These are phyloP conservation scores for Phytophthora meadii DNA, from an alignment of 352 stramenopile species.

Conservation along the genomic window DNA sequence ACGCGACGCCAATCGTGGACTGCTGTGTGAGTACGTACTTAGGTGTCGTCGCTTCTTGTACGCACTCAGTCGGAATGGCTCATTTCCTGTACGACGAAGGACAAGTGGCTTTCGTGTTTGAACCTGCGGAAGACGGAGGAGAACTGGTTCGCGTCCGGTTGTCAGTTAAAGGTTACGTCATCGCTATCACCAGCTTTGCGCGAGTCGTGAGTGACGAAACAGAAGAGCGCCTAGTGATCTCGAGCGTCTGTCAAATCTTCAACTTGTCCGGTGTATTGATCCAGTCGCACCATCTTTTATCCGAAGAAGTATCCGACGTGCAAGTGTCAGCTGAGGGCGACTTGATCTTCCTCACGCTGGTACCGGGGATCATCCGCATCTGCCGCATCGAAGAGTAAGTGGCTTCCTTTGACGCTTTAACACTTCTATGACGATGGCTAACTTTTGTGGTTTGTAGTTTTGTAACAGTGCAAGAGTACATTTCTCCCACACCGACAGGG, in stretches of 20 bases:
- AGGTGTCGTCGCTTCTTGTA: constrained; percentile 74
- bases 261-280: constrained; percentile 74
- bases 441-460: constrained; percentile 48
- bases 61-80: constrained; percentile 52
- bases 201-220: constrained; percentile 3
- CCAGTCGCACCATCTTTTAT: constrained; percentile 49
- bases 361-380: constrained; percentile 54
- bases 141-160: constrained; percentile 58
- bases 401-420: neutral
- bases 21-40: constrained; percentile 74
- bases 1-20: constrained; percentile 56
- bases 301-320: constrained; percentile 56
- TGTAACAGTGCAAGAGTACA: constrained; percentile 79
- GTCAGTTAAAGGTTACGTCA: constrained; percentile 68
- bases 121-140: constrained; percentile 32
- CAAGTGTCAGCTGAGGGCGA: constrained; percentile 76
- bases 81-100: constrained; percentile 82
- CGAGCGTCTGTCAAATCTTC: constrained; percentile 64
- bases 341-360: constrained; percentile 72
- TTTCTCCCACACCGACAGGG: constrained; percentile 31
- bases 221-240: constrained; percentile 18
- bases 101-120: constrained; percentile 72
- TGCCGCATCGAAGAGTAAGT: constrained; percentile 87
- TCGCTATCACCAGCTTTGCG: constrained; percentile 47
- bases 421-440: neutral